Evolutionary conservation across 1,284 basidiomycete species (phyloP), one percentile per base, ranked within the genome.

Genomic region (Heliocybe sulcata): DNA sequence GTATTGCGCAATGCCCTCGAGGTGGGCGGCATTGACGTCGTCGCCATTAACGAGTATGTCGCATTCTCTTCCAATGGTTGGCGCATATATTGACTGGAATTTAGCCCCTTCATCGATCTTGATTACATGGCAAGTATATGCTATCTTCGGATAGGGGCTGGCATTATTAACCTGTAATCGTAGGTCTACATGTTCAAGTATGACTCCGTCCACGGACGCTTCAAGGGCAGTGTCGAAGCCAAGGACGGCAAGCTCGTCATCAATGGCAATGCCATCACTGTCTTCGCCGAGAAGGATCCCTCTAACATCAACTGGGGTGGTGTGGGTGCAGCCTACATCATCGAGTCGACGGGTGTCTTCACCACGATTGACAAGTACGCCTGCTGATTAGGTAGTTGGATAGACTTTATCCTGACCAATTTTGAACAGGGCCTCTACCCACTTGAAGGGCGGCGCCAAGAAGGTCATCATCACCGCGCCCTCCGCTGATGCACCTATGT

Each of bases 101-200:
- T 31, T 60, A 91, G 88, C 77, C 94, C 94, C 58, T 98, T 97
- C 87, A 96, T 97, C 66, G 87, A 93, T 72, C 87, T 96, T 64
- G 84, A 90, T 10, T 97, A 97, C 84, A 95, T 96, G 93, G 94
- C 20, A 26, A 49, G 47, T 49, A 26, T 29, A 25, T 86, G 50
- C 42, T n/a, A 51, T 51, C 35, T 35, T 12, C 22, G 25, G 8
- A 42, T n/a, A 42, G 38, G 38, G 16, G 38, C 16, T 42, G 38
- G 12, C 29, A 12, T 6, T 31, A 12, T 52, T 35, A 38, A 25
- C 54, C 51, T 33, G 19, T 53, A 20, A 31, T 10, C 19, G 51
- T 26, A 90, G 89, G 87, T 93, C 71, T 98, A 99, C 87, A 97
- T 99, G 95, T 97, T 98, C 92, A 98, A 98, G 83, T 98, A 90